Percentiles rank a stretch among this genome's conserved stretches.
These are phyloP conservation scores for Mucor sp. DNA, from an alignment of 371 early-diverging fungal species.

Conservation along the genomic window DNA sequence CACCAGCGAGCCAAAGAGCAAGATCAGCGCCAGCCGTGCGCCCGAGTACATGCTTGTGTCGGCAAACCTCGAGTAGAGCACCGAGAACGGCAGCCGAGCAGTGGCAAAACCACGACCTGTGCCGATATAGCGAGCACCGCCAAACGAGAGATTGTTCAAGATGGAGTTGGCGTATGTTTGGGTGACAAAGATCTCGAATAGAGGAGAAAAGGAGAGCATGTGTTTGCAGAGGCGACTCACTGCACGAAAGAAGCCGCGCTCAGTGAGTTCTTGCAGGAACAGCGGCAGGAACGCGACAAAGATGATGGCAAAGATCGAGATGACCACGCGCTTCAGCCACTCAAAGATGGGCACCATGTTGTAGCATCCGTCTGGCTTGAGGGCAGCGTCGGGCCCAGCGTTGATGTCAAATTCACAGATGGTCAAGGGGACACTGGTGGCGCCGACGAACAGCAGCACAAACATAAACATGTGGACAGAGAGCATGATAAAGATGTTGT, in stretches of 20 bases:
- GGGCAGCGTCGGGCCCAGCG: constrained; percentile 44
- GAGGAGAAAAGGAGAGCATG: constrained; percentile 78
- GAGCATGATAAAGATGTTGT: constrained; percentile 88
- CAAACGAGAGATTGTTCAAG: constrained; percentile 77
- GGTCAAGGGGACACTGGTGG: constrained; percentile 64
- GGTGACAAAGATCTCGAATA: constrained; percentile 89
- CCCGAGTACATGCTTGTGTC: constrained; percentile 81
- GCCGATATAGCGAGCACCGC: constrained; percentile 84
- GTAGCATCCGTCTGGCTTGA: constrained; percentile 63
- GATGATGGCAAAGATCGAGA: constrained; percentile 76
- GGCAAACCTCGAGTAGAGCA: constrained; percentile 80
- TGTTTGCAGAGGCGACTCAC: constrained; percentile 79
- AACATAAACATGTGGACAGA: constrained; percentile 87
- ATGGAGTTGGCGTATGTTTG: constrained; percentile 84
- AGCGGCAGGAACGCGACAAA: constrained; percentile 84
- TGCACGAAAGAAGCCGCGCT: constrained; percentile 78
- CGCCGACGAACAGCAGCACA: constrained; percentile 72
- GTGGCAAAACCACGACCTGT: constrained; percentile 92
- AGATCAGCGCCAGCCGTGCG: constrained; percentile 63
- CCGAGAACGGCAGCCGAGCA: constrained; percentile 71
- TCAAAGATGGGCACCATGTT: constrained; percentile 70
- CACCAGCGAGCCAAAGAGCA: constrained; percentile 70
- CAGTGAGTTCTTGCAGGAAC: constrained; percentile 82
- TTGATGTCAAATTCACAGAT: constrained; percentile 44
- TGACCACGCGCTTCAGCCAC: constrained; percentile 81